Percentiles rank a stretch among this genome's conserved stretches.
Evolutionary conservation across 2,329 filamentous ascomycete genomes (phyloP).

Genomic region (Thielaviopsis musarum): DNA sequence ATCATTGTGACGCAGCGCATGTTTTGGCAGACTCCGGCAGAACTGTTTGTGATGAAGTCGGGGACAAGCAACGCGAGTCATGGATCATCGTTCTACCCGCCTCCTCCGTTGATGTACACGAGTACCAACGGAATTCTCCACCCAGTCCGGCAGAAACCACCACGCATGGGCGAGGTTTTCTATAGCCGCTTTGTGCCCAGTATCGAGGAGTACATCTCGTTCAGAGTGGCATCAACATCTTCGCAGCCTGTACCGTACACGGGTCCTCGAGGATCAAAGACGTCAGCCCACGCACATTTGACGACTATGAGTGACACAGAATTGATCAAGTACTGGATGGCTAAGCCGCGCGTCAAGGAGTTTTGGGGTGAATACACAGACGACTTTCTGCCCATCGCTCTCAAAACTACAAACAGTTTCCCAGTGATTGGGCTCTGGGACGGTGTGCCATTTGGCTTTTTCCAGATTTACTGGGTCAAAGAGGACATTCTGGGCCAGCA

Average conservation of each 20-base stretch:
- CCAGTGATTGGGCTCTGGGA: constrained; percentile 90
- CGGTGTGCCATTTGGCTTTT: constrained; percentile 87
- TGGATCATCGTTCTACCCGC: constrained; percentile 50
- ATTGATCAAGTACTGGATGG: constrained; percentile 76
- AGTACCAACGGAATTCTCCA: constrained; percentile 67
- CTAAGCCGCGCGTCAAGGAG: constrained; percentile 62
- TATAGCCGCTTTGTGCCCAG: constrained; percentile 79
- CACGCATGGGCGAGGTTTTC: constrained; percentile 77
- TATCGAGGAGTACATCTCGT: constrained; percentile 68
- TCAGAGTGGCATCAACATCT: constrained; percentile 64
- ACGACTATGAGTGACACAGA: constrained; percentile 31
- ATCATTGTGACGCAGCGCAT: constrained; percentile 69
- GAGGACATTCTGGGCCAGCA: constrained; percentile 65
- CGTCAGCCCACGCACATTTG: constrained; percentile 23
- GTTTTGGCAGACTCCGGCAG: constrained; percentile 86
- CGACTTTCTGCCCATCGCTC: constrained; percentile 47
- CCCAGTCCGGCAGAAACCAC: constrained; percentile 73
- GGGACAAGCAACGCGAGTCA: no score
- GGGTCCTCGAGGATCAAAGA: constrained; percentile 33
- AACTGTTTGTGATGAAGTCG: constrained; percentile 43
- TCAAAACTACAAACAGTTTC: constrained; percentile 61
- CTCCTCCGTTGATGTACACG: constrained; percentile 63
- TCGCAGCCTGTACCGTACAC: constrained; percentile 44
- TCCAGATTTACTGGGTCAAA: constrained; percentile 97
- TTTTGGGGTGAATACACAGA: constrained; percentile 62